These are phyloP conservation scores for Cyclotella cryptica DNA, from an alignment of 108 stramenopile genomes.

Conservation along the genomic window DNA sequence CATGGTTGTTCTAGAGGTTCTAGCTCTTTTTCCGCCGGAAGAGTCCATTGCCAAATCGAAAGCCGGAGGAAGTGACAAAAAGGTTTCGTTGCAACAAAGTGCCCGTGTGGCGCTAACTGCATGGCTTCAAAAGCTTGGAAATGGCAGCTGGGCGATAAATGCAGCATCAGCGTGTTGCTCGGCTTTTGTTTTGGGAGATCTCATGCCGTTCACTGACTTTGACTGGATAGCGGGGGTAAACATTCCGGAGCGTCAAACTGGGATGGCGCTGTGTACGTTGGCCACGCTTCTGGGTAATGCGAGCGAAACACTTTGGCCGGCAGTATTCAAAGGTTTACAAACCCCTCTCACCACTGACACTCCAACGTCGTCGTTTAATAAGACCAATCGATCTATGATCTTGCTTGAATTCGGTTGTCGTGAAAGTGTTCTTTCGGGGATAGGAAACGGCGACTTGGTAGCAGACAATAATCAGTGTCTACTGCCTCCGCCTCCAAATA, in stretches of 20 bases:
- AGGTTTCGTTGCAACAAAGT: conserved; percentile 11
- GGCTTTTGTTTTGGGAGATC: conserved; percentile 55
- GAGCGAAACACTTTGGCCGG: conserved; percentile 78
- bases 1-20: conserved; percentile 44
- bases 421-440: conserved; percentile 65
- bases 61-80: conserved; percentile 11
- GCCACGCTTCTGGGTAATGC: conserved; percentile 41
- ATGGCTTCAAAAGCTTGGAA: conserved; percentile 50
- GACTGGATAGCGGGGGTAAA: conserved; percentile 52
- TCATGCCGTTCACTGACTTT: conserved; percentile 55
- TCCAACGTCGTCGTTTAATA: conserved; percentile 21
- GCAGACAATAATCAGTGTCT: conserved; percentile 58
- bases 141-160: conserved; percentile 45
- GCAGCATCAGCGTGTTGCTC: conserved; percentile 53
- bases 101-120: conserved; percentile 33
- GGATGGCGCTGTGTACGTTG: conserved; percentile 41
- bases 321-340: conserved; percentile 77
- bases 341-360: conserved; percentile 34
- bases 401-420: conserved; percentile 79
- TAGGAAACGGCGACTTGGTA: conserved; percentile 87
- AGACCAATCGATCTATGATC: conserved; percentile 56
- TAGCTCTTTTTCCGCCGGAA: conserved; percentile 57
- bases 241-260: conserved; percentile 31
- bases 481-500: conserved; percentile 77
- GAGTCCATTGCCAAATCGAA: conserved; percentile 14